Evolutionary conservation across 2,329 filamentous ascomycete species (phyloP).

Genomic region (Botryosphaeria agaves): DNA sequence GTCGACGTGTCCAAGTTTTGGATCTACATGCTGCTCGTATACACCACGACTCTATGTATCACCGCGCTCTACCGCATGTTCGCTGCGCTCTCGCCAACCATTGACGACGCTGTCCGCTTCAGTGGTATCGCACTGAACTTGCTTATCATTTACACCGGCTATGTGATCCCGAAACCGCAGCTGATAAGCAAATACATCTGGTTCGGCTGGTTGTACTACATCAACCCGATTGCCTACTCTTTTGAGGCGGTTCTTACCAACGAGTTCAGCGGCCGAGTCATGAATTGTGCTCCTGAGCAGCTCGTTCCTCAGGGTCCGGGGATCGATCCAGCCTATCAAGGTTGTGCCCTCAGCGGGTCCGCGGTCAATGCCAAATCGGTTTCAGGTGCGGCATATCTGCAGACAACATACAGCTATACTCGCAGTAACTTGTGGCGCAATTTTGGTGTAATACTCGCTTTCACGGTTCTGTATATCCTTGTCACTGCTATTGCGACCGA

Average conservation of each 20-base stretch:
- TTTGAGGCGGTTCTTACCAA: conserved; percentile 53
- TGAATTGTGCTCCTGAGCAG: conserved; percentile 41
- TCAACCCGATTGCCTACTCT: conserved; percentile 37
- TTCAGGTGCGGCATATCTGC: conserved; percentile 36
- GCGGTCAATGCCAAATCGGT: conserved; percentile 32
- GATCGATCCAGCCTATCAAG: conserved; percentile 37
- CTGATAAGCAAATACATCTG: conserved; percentile 42
- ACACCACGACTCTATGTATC: conserved; percentile 42
- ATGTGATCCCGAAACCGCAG: conserved; percentile 48
- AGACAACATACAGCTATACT: conserved; percentile 37
- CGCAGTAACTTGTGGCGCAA: conserved; percentile 50
- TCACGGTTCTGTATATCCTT: conserved; percentile 54
- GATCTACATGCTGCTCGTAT: conserved; percentile 47
- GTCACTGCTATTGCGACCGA: conserved; percentile 58
- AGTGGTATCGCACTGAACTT: conserved; percentile 44
- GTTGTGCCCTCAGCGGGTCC: conserved; percentile 45
- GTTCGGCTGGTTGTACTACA: conserved; percentile 44
- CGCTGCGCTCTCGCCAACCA: conserved; percentile 43
- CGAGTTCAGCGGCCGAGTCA: conserved; percentile 39
- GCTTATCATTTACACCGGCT: conserved; percentile 46
- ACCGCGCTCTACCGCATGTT: conserved; percentile 50
- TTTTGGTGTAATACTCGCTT: conserved; percentile 62
- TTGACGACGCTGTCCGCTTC: conserved; percentile 50
- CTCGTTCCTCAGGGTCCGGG: conserved; percentile 42
- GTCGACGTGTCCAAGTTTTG: conserved; percentile 45